Evolutionary conservation across 306 rosid genomes (phyloP).

Genomic region (Canavalia gladiata): DNA sequence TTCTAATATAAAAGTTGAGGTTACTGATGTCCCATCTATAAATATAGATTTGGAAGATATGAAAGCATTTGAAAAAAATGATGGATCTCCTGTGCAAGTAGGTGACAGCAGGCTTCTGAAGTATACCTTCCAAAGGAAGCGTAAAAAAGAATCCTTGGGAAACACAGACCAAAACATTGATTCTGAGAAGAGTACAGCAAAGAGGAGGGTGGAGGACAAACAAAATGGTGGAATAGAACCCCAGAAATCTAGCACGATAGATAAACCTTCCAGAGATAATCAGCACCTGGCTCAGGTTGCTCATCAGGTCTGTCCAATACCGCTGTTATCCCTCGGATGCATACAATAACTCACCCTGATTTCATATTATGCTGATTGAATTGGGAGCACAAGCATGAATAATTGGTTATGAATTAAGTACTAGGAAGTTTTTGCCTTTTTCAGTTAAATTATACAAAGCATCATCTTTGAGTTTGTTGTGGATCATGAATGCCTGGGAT

Average conservation of each 20-base stretch:
- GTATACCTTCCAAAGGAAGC: slow-evolving; percentile 78
- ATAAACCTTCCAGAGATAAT: slow-evolving; percentile 59
- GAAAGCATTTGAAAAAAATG: slow-evolving; percentile 49
- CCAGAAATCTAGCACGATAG: slow-evolving; percentile 49
- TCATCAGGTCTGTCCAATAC: slow-evolving; percentile 64
- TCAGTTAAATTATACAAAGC: slow-evolving; percentile 9
- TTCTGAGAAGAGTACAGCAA: slow-evolving; percentile 49
- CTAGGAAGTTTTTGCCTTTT: background rate
- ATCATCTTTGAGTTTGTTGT: background rate
- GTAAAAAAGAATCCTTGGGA: slow-evolving; percentile 60
- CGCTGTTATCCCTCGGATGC: slow-evolving; percentile 37
- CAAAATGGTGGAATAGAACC: slow-evolving; percentile 47
- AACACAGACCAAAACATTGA: slow-evolving; percentile 52
- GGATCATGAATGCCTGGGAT: slow-evolving; percentile 3
- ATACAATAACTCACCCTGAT: background rate
- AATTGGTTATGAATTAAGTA: background rate
- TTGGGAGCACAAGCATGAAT: slow-evolving; percentile 4
- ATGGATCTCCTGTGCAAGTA: slow-evolving; percentile 50
- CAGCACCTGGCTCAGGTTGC: slow-evolving; percentile 66
- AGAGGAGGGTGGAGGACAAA: slow-evolving; percentile 55
- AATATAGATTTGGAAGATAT: slow-evolving; percentile 46
- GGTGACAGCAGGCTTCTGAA: slow-evolving; percentile 58
- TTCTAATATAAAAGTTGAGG: slow-evolving; percentile 44
- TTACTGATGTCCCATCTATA: slow-evolving; percentile 42
- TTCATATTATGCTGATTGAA: slow-evolving; percentile 1